These are phyloP conservation scores for Penicillium turbatum DNA, from an alignment of 495 filamentous ascomycete species.

Conservation along the genomic window DNA sequence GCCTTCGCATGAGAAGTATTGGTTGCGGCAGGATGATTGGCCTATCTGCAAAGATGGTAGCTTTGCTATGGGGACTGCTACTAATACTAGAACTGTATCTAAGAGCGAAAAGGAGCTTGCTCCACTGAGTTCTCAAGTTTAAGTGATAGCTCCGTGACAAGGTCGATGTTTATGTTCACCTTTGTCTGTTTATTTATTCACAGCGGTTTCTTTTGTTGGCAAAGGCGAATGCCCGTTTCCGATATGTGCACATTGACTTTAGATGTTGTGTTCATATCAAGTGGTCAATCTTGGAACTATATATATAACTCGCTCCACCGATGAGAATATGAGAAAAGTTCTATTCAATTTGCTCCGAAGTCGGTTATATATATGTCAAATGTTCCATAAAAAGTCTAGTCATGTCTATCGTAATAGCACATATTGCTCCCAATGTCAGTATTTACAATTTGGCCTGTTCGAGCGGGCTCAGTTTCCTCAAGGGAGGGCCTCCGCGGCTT, in stretches of 20 bases:
- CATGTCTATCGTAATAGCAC: background rate
- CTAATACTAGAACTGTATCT: slow-evolving; percentile 7
- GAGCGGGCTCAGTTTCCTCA: slow-evolving; percentile 19
- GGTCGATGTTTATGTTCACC: background rate
- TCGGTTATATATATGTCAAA: too few relatives aligned
- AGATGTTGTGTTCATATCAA: background rate
- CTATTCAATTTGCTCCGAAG: too few relatives aligned
- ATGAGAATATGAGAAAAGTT: background rate
- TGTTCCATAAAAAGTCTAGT: background rate
- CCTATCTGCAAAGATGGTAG: slow-evolving; percentile 29
- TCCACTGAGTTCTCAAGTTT: background rate
- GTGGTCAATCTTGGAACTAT: too few relatives aligned
- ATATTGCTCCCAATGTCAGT: background rate
- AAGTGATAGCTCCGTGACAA: background rate
- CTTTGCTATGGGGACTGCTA: slow-evolving; percentile 30
- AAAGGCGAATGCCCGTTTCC: background rate
- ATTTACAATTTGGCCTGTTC: slow-evolving; percentile 29
- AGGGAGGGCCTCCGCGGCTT: slow-evolving; percentile 29
- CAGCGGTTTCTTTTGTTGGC: background rate
- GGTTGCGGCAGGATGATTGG: slow-evolving; percentile 28
- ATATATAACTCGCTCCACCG: too few relatives aligned
- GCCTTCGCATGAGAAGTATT: slow-evolving; percentile 31
- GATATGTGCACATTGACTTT: background rate
- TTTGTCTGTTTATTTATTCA: background rate
- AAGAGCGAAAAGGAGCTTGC: background rate